Evolutionary conservation across 768 basidiomycete genomes (phyloP), one percentile per base, ranked within the genome.

Genomic region (Paxillus ammoniavirescens): DNA sequence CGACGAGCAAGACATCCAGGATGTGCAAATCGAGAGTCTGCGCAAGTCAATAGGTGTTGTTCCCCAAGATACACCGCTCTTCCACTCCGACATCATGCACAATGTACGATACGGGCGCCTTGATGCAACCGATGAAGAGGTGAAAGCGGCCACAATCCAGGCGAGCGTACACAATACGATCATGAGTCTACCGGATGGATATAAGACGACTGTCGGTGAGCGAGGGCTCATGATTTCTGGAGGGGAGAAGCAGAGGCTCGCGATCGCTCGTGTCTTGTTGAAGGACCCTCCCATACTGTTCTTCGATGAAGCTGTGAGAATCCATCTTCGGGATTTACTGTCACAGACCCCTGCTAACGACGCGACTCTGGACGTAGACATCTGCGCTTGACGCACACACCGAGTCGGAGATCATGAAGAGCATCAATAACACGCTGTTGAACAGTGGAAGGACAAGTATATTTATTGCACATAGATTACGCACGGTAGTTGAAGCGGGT

Each of bases 161-260:
- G 97, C 97, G 37, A 92, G 91, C 61, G 89, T 98, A 18, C 87
- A 93, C 61, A 74, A 87, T 13, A 85, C 91, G 3, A 82, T 99
- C 52, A 74, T 80, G 74, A 76, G 81, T 35, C 72, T 99, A 33
- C 94, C 95, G 0, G 91, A 94, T 5, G 86, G 87, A 52, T 99
- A 97, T 68, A 63, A 72, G 38, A 98, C 97, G 2, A 88, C 88
- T 63, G 97, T 99, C 21, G 97, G 97, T 1, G 97, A 99, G 72
- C 75, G 97, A 38, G 97, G 97, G 5, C 69, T 98, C 66, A 99
- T 99, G 97, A 92, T 99, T 45, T 95, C 92, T 36, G 97, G 97
- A 0, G 97, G 97, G 1, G 97, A 99, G 79, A 99, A 99, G 72
- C 97, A 99, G 76, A 73, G 97, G 47, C 72, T 99, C 61, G 97